Evolutionary conservation across 129 eudicot genomes (phyloP), one percentile per base, ranked within the genome.

Genomic region (Dittrichia graveolens): DNA sequence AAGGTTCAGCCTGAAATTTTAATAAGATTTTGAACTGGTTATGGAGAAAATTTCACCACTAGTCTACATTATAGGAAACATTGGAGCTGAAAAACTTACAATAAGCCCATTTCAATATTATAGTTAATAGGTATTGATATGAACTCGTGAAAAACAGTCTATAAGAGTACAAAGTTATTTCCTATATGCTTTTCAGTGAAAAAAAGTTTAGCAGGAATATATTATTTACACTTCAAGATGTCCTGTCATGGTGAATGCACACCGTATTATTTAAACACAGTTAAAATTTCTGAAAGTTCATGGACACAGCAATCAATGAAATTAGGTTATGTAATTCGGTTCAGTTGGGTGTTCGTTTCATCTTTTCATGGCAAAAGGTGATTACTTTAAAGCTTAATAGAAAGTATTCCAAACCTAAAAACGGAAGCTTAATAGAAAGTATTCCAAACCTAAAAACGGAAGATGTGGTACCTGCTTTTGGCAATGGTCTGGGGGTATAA

Each of bases 171-270:
- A 41, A 41, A 41, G 19, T 44, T 42, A 63, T 8, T 63, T 41
- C 49, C 10, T 7, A 61, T 16, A 64, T 37, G 16, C 15, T 24
- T 24, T 24, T 24, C 31, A 24, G 31, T 24, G 31, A 24, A 24
- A 24, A 24, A 24, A 24, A 49, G 2, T 8, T 11, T 49, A 14
- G 12, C 15, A 34, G 12, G 38, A 6, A 64, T 10, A 64, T 64
- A 66, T 66, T 31, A 49, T 11, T 66, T 66, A 65, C 41, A 65
- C 70, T 65, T 59, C 46, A 61, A 24, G 63, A 37, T 9, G 4
- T 37, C 3, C 39, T 31, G 41, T 37, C 38, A 18, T 56, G n/a
- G 16, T 56, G 11, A 24, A 8, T 42, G 53, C 14, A 43, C 9
- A 44, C 7, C 14, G 4, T 4, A 65, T 54, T 54, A 40, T 18